Evolutionary conservation across 2,329 filamentous ascomycete genomes (phyloP), one percentile per base, ranked within the genome.

Genomic region (Verticillium longisporum): DNA sequence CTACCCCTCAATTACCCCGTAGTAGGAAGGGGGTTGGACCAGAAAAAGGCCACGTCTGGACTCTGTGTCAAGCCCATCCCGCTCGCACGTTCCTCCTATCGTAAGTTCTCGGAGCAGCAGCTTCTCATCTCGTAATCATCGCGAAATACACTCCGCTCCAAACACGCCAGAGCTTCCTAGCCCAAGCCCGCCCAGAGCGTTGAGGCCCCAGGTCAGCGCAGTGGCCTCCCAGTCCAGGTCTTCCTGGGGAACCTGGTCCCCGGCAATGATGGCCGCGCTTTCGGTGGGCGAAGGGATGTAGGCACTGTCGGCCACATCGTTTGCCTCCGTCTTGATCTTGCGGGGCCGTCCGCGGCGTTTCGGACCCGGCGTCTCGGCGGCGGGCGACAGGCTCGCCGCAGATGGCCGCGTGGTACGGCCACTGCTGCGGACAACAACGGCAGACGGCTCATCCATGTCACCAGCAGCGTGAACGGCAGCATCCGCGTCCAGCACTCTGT

Each of bases 221-320:
- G 76, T 77, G 10, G 76, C 71, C 64, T 83, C 80, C 76, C 77
- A 78, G 63, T 81, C 79, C 36, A 76, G 68, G 11, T 76, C 77
- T 11, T 71, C 68, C 9, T 72, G 70, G 1, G 73, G 74, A n/a
- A 77, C 60, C 34, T 73, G 66, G 62, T 82, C 80, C 1, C 78
- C 78, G 65, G 80, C 73, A 1, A 69, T 68, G 5, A 69, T 62
- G 1, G 68, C 66, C 13, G 65, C 66, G 15, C 65, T 67, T 55
- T 74, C 75, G 6, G 67, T 67, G 4, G 74, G 68, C 1, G 69
- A 71, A 3, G 77, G 73, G 56, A 31, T 50, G 63, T 81, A 80
- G 0, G 72, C 68, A 34, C 67, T 63, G 31, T 77, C 74, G n/a
- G 62, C 66, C 2, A 60, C 63, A 21, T 70, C 67, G 11, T 67